Evolutionary conservation across 495 filamentous ascomycete species (phyloP), one percentile per base, ranked within the genome.

Genomic region (Rostrohypoxylon terebratum): DNA sequence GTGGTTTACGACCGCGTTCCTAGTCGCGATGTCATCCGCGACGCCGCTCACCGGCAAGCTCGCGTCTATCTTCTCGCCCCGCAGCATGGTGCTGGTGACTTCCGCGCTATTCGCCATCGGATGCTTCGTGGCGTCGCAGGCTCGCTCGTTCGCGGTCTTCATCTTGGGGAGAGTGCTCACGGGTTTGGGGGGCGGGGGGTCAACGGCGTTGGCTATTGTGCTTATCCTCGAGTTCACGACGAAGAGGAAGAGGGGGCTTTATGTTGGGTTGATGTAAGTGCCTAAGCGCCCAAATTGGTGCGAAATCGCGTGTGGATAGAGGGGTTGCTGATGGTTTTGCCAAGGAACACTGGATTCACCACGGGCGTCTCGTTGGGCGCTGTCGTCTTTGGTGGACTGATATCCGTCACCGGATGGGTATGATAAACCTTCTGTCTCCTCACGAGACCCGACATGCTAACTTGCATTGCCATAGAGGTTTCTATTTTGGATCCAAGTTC

Each of bases 1-100:
- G 69, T 95, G 92, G 92, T 91, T 95, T 69, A 93, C 91, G 6
- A 90, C 89, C 25, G 81, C 90, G 1, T 94, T 91, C 76, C 78
- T 90, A 79, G 93, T 95, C 66, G 87, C 90, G 45, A 85, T 88
- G 83, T 90, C 90, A 45, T 90, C 87, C 18, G 81, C 90, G 3
- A 84, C 88, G 0, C 92, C 92, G 0, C 75, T 95, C 1, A 82
- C 84, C 8, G 92, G 92, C 6, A 85, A 91, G 38, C 80, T 94
- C 7, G 86, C 87, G 21, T 86, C 88, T 67, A 86, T 93, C 21
- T 93, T 94, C 76, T 87, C 88, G 1, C 86, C 91, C 0, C 85
- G 90, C 7, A 59, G 80, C 53, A 90, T 89, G 77, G 80, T 92
- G 51, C 77, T 92, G 21, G 77, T 84, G 21, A 83, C 87, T 3